A percentile compares a stretch with the other conserved stretches of the same genome.
phyloP scores from a whole-genome alignment of 2,329 filamentous ascomycete genomes.

The Fragosphaeria purpurea region DNA sequence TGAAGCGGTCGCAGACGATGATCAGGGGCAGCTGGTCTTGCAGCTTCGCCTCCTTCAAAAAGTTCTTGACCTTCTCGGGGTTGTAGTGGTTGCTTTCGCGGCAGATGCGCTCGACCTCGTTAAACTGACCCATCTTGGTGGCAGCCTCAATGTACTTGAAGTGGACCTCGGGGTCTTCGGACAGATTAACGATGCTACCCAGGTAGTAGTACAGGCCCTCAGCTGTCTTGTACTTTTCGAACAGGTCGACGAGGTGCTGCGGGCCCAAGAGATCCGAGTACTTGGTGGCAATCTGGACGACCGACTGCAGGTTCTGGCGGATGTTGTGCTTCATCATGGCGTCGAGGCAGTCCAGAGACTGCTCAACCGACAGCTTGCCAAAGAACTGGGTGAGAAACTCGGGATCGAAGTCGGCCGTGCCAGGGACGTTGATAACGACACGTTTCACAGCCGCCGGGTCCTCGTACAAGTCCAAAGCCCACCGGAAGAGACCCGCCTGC shows the following conservation, averaged over 20 bases:
- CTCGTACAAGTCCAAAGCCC: conserved; percentile 89
- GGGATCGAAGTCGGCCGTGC: conserved; percentile 72
- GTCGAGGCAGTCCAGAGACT: conserved; percentile 86
- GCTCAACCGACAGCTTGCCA: conserved; percentile 86
- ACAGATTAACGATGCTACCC: conserved; percentile 94
- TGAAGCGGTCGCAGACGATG: conserved; percentile 98
- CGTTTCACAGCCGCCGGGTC: conserved; percentile 86
- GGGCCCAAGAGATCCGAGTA: conserved; percentile 91
- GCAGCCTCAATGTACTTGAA: conserved; percentile 99
- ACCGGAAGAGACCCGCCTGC: conserved; percentile 76
- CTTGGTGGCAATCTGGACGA: conserved; percentile 93
- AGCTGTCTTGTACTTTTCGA: conserved; percentile 95
- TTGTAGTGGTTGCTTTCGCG: conserved; percentile 87
- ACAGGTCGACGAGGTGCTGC: conserved; percentile 78
- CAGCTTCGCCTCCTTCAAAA: conserved; percentile 90
- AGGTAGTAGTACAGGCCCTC: conserved; percentile 98
- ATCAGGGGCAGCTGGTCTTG: conserved; percentile 91
- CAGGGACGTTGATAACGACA: conserved; percentile 71
- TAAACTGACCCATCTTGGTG: conserved; percentile 84
- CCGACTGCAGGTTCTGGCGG: conserved; percentile 88
- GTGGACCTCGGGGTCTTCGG: conserved; percentile 87
- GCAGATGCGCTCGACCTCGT: conserved; percentile 94
- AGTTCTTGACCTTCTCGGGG: conserved; percentile 96
- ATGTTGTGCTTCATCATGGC: conserved; percentile 97
- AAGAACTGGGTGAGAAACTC: conserved; percentile 94